phyloP scores from a whole-genome alignment of 2,329 filamentous ascomycete genomes.

The Mycogone perniciosa region DNA sequence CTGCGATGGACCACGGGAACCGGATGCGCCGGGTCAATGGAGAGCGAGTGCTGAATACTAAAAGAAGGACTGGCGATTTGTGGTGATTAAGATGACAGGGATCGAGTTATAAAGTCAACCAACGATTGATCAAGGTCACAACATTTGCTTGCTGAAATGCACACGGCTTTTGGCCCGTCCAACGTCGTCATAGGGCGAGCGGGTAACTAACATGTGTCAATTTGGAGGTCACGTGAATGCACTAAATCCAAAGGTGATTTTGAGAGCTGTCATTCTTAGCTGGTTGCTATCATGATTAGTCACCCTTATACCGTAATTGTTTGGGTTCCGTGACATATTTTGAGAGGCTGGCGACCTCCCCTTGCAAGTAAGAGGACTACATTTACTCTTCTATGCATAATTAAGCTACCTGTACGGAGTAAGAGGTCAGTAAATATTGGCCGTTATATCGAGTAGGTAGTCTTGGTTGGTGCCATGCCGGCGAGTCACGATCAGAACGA shows the following conservation, averaged over 20 bases:
- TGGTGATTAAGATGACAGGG: neutral
- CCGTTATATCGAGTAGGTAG: too few species aligned
- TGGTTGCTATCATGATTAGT: too few species aligned
- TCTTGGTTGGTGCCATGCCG: too few species aligned
- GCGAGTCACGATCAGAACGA: too few species aligned
- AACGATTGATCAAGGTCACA: too few species aligned
- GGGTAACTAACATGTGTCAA: conserved; percentile 11
- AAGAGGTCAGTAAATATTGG: too few species aligned
- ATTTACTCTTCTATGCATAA: too few species aligned
- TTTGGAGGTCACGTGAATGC: conserved; percentile 10
- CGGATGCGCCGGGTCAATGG: neutral
- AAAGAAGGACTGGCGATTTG: neutral
- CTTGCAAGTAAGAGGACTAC: too few species aligned
- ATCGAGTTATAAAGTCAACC: too few species aligned
- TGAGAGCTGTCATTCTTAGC: neutral
- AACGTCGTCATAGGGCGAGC: neutral
- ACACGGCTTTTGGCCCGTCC: too few species aligned
- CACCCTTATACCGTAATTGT: neutral
- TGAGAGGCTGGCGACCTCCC: neutral
- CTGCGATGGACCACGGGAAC: neutral
- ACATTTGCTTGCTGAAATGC: neutral
- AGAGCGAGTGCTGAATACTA: neutral
- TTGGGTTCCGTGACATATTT: neutral
- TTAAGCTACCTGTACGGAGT: too few species aligned
- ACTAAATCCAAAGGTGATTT: neutral